Percentiles rank a stretch among this genome's conserved stretches.
Evolutionary conservation across 2,329 filamentous ascomycete genomes (phyloP).

Genomic region (Venturiaceae sp.): DNA sequence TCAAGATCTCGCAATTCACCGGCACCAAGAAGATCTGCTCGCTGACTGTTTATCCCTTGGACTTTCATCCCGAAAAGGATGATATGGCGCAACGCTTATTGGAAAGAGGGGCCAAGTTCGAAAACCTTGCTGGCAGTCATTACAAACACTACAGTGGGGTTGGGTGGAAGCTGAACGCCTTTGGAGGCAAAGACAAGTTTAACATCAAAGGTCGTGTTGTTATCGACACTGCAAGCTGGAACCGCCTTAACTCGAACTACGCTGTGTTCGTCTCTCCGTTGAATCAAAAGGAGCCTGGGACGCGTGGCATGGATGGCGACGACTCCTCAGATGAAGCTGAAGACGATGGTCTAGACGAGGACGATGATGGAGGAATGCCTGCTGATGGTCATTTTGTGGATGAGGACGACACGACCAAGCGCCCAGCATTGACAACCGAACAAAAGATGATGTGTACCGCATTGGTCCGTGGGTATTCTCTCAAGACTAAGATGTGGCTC

Average conservation of each 20-base stretch:
- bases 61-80: conserved; percentile 31
- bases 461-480: conserved; percentile 13
- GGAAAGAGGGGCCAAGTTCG: conserved; percentile 35
- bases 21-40: conserved; percentile 34
- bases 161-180: conserved; percentile 23
- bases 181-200: conserved; percentile 21
- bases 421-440: conserved; percentile 8
- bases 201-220: conserved; percentile 38
- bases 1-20: conserved; percentile 18
- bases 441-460: conserved; percentile 12
- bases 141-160: conserved; percentile 41
- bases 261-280: conserved; percentile 1
- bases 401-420: not conserved
- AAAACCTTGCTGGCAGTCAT: conserved; percentile 37
- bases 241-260: conserved; percentile 8
- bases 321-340: not conserved
- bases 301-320: not conserved
- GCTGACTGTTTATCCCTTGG: conserved; percentile 33
- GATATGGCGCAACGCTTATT: conserved; percentile 30
- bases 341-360: not conserved
- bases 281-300: not conserved
- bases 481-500: conserved; percentile 12
- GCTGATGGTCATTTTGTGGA: conserved; percentile 6
- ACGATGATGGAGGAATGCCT: conserved; percentile 7
- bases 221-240: conserved; percentile 39